Conservation (phyloP, 2,329 filamentous ascomycete genomes). For the Cladosporium sp. region DNA sequence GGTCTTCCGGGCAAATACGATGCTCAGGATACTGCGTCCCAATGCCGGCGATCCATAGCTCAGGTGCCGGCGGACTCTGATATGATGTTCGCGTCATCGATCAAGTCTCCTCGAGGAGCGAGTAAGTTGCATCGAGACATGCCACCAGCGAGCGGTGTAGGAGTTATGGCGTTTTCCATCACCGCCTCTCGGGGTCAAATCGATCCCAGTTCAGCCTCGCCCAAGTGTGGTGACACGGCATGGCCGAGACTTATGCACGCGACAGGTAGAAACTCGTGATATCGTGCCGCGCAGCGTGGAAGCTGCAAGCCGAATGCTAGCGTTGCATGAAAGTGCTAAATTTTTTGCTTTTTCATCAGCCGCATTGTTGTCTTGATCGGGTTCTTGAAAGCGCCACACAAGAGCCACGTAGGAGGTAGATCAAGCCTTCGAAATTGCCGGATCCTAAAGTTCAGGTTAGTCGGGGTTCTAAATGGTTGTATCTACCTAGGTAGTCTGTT, state of each 20-base stretch:
- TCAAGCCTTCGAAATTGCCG: too few species aligned
- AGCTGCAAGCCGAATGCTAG: neutral
- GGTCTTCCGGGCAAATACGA: neutral
- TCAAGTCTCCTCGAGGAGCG: neutral
- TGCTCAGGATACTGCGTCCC: slow-evolving; percentile 6
- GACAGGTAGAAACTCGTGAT: neutral
- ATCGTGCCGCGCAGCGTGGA: neutral
- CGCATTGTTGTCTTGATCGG: too few species aligned
- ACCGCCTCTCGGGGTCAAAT: too few species aligned
- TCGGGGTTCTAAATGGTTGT: too few species aligned
- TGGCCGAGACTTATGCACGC: neutral
- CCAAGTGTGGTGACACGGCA: neutral
- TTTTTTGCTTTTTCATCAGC: neutral
- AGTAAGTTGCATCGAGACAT: too few species aligned
- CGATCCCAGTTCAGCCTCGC: too few species aligned
- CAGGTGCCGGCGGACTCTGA: neutral
- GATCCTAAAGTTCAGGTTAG: too few species aligned
- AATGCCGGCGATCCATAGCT: neutral
- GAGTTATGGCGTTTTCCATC: too few species aligned
- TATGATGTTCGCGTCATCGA: neutral
- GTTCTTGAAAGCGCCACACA: too few species aligned
- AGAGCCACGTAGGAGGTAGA: too few species aligned
- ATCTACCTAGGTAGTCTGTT: too few species aligned
- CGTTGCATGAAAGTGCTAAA: neutral
- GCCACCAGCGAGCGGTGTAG: too few species aligned